Evolutionary conservation across 352 stramenopile genomes (phyloP), one percentile per base, ranked within the genome.

Genomic region (Globisporangium sylvaticum): DNA sequence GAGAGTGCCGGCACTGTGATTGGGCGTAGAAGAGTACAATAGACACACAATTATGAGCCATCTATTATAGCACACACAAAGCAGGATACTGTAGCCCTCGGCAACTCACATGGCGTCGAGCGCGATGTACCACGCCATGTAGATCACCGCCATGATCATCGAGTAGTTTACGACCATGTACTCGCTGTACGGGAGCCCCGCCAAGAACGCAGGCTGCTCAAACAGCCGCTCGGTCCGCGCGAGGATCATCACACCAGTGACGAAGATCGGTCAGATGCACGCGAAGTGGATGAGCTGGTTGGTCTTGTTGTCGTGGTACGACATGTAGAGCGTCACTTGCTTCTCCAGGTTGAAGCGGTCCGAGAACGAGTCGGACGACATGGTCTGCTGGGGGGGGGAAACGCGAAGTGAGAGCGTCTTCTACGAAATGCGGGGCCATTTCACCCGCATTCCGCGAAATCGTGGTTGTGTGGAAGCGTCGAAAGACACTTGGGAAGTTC

Each of bases 251-350:
- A 83, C 48, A 48, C 74, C 79, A 1, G 81, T 75, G 62, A 81
- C 70, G 46, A 91, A 70, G 37, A 91, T 88, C 22, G 76, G 79
- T 77, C 79, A 88, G 56, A 91, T 85, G 68, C 79, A 91, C 1
- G 75, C 61, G 22, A 91, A 75, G 65, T 91, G 83, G 65, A 90
- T 83, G 64, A 64, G 72, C 72, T 89, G 74, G 75, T 91, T 90
- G 53, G 74, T 74, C 24, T 60, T 65, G 67, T 90, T 81, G 70
- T 76, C 61, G 67, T 90, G 80, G 72, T 88, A 90, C 22, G 76
- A 84, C 61, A 83, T 74, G 75, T 88, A 88, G 74, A 88, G 85
- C n/a, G 65, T 73, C 24, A 90, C 68, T 58, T 87, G 77, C 69
- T 84, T 83, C 66, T 87, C 78, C 44, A 87, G 69, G 73, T 83